phyloP scores from a whole-genome alignment of 495 filamentous ascomycete species.

The Lichenothelia convexa region DNA sequence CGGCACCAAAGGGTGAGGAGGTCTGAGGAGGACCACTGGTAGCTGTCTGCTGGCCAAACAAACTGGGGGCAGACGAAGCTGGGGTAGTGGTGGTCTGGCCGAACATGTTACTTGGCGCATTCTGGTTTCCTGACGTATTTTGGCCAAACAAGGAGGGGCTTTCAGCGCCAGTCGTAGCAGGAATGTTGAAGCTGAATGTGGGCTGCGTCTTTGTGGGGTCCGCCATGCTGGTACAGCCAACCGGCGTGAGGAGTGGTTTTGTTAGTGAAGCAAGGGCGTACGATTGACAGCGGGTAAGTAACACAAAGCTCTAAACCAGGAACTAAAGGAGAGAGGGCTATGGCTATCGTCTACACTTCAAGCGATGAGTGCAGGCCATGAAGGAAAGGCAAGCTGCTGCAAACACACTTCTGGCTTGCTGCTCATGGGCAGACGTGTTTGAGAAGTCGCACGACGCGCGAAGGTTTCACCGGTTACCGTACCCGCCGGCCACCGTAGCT shows the following conservation, averaged over 20 bases:
- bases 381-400: too few relatives aligned
- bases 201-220: conserved; percentile 10
- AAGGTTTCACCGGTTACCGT: too few relatives aligned
- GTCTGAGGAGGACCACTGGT: too few relatives aligned
- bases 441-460: too few relatives aligned
- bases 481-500: too few relatives aligned
- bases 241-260: background rate
- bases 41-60: background rate
- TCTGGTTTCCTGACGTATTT: background rate
- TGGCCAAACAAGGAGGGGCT: background rate
- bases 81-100: background rate
- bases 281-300: background rate
- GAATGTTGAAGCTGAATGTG: conserved; percentile 23
- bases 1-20: too few relatives aligned
- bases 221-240: conserved; percentile 7
- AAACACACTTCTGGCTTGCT: too few relatives aligned
- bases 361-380: too few relatives aligned
- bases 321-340: too few relatives aligned
- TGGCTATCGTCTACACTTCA: too few relatives aligned
- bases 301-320: too few relatives aligned
- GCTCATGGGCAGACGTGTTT: too few relatives aligned
- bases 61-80: background rate
- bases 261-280: conserved; percentile 1
- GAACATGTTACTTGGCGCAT: background rate
- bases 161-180: conserved; percentile 20